Evolutionary conservation across 2,329 filamentous ascomycete species (phyloP).

Genomic region (Calcarisporium arbuscula): DNA sequence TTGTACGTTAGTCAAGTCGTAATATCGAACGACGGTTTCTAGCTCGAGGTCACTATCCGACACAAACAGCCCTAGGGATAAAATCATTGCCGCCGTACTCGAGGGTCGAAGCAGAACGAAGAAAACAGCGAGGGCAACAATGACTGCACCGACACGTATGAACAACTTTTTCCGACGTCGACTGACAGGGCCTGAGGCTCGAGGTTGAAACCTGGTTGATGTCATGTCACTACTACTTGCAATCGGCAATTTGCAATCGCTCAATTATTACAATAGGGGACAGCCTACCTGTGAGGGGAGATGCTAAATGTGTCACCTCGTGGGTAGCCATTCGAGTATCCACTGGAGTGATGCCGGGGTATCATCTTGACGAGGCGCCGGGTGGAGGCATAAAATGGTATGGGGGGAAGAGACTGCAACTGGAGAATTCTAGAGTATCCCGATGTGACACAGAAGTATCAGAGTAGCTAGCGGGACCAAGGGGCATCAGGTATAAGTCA

Average conservation of each 20-base stretch:
- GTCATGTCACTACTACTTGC: too few species aligned
- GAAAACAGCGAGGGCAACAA: slow-evolving; percentile 57
- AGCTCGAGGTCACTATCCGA: slow-evolving; percentile 67
- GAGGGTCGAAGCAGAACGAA: slow-evolving; percentile 70
- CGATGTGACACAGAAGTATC: too few species aligned
- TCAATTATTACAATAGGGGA: slow-evolving; percentile 2
- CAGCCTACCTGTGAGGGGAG: slow-evolving; percentile 73
- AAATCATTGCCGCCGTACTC: slow-evolving; percentile 53
- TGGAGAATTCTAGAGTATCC: too few species aligned
- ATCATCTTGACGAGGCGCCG: slow-evolving; percentile 61
- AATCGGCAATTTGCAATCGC: too few species aligned
- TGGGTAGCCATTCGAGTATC: slow-evolving; percentile 80
- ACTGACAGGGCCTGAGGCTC: slow-evolving; percentile 63
- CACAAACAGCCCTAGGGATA: slow-evolving; percentile 65
- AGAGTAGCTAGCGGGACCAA: too few species aligned
- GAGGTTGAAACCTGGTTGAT: slow-evolving; percentile 63
- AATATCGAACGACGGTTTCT: slow-evolving; percentile 94
- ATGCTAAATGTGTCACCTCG: slow-evolving; percentile 76
- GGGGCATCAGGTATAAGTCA: too few species aligned
- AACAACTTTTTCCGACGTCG: slow-evolving; percentile 69
- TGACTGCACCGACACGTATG: slow-evolving; percentile 55
- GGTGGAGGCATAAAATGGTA: slow-evolving; percentile 24
- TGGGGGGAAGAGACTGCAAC: too few species aligned
- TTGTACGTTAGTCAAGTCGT: slow-evolving; percentile 86
- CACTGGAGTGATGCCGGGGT: slow-evolving; percentile 71